Evolutionary conservation across 345 rosid species (phyloP), one percentile per base, ranked within the genome.

Genomic region (Microcos paniculata): DNA sequence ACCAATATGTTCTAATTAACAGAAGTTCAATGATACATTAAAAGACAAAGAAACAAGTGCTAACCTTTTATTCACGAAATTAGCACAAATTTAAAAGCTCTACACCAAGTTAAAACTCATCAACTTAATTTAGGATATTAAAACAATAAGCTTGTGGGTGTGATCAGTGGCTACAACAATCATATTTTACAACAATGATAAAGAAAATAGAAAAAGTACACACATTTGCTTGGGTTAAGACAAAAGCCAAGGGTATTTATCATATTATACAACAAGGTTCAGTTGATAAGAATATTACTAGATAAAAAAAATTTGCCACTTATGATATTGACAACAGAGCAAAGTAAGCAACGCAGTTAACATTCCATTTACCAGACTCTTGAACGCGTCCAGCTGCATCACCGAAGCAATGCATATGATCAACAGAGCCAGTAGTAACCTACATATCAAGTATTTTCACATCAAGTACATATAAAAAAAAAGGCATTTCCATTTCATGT

Each of bases 371-470:
- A 89, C 99, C 93, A 7, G 92, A 85, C 68, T 91, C 99, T 67
- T 95, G 98, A 73, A 93, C 90, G 53, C 86, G 85, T 49, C 97
- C 98, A 0, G 87, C 88, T 57, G 97, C 94, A 72, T 93, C 97
- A 19, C 86, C 91, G 63, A 95, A 93, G 82, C 97, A 93, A 28
- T 77, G 82, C 96, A 93, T 90, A 71, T 93, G 97, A 78, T 95
- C 97, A 53, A 87, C 92, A 1, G 98, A 88, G 82, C 85, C 79
- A 31, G 82, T 72, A 19, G 92, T 91, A 46, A 85, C 93, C 99
- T 93, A 76, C 19, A 18, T 19, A 30, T 45, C 23, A 67, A 67
- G 71, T 46, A 67, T 6, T 66, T 43, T 19, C 53, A 66, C 21
- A 43, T 68, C 42, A 68, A 3, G 1, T 16, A 9, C 38, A 24